Percentiles rank a stretch among this genome's conserved stretches.
Evolutionary conservation across 257 asterid genomes (phyloP).

Genomic region (Catharanthus roseus): DNA sequence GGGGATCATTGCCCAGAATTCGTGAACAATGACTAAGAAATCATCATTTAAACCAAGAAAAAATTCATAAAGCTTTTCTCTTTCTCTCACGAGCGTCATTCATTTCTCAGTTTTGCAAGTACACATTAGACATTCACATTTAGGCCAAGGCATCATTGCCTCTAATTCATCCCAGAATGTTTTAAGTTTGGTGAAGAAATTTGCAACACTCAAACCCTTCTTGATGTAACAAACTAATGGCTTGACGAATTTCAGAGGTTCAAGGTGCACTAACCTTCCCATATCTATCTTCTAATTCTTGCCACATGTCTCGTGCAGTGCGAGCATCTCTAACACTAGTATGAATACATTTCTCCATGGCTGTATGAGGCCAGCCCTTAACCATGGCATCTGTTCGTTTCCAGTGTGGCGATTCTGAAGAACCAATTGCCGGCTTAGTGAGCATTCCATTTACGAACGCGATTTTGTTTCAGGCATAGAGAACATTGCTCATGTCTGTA

Average conservation of each 20-base stretch:
- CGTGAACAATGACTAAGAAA: neutral
- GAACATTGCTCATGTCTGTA: neutral
- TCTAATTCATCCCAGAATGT: neutral
- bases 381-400: neutral
- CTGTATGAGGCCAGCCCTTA: neutral
- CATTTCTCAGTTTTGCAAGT: too few species aligned
- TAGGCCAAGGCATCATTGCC: neutral
- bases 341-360: neutral
- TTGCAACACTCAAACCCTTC: too few species aligned
- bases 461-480: neutral
- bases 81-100: neutral
- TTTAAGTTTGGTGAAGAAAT: neutral
- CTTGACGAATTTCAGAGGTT: neutral
- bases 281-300: neutral
- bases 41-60: neutral
- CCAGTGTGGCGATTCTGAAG: neutral
- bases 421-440: neutral
- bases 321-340: neutral
- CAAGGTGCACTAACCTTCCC: neutral
- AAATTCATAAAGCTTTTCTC: neutral
- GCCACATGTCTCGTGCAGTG: neutral
- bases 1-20: neutral
- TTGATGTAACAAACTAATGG: too few species aligned
- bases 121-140: too few species aligned
- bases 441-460: neutral